These are phyloP conservation scores for Tilletia caries DNA, from an alignment of 1,284 basidiomycete species.

Conservation along the genomic window DNA sequence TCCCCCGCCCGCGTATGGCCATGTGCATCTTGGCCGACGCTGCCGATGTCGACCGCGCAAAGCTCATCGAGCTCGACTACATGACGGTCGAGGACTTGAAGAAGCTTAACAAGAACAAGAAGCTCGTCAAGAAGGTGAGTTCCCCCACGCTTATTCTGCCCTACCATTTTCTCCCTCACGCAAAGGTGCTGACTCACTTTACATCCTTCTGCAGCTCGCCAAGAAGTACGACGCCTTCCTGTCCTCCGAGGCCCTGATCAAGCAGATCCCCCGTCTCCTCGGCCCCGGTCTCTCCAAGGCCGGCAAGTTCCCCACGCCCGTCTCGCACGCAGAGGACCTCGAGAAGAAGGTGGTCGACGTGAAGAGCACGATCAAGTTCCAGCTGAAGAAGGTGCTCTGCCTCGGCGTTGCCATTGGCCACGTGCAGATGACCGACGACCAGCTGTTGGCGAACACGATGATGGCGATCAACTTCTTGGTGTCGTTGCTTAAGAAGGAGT, in stretches of 20 bases:
- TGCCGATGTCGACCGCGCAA: slow-evolving; percentile 96
- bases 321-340: slow-evolving; percentile 90
- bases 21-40: slow-evolving; percentile 99
- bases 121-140: slow-evolving; percentile 83
- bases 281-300: slow-evolving; percentile 99
- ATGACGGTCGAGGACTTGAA: slow-evolving; percentile 99
- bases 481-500: slow-evolving; percentile 98
- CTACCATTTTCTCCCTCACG: neutral
- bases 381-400: slow-evolving; percentile 92
- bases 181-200: neutral
- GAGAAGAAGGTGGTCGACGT: slow-evolving; percentile 89
- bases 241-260: slow-evolving; percentile 95
- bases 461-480: slow-evolving; percentile 99
- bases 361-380: slow-evolving; percentile 79
- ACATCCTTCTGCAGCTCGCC: slow-evolving; percentile 63
- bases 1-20: slow-evolving; percentile 97
- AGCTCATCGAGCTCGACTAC: slow-evolving; percentile 90
- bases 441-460: slow-evolving; percentile 96
- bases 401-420: slow-evolving; percentile 98
- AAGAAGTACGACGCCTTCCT: slow-evolving; percentile 99
- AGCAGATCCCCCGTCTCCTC: slow-evolving; percentile 99
- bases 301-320: slow-evolving; percentile 94
- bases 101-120: slow-evolving; percentile 99
- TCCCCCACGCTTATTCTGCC: slow-evolving; percentile 4
- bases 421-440: slow-evolving; percentile 95